phyloP scores from a whole-genome alignment of 1,139 yeast species.

The Suhomyces maxii region DNA sequence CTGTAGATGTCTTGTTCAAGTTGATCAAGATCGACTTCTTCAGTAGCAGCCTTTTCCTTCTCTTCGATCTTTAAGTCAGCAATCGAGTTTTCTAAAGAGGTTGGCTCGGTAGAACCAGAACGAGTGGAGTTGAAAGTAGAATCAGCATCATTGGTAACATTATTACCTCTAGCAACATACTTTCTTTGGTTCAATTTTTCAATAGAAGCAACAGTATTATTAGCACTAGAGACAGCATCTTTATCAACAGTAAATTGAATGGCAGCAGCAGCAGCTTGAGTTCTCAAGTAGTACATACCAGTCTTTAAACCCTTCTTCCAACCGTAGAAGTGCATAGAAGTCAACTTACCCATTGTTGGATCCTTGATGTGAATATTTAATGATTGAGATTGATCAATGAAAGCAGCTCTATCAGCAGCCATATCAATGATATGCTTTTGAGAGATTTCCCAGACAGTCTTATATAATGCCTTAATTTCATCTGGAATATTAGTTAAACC shows the following conservation, averaged over 20 bases:
- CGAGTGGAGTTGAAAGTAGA: conserved; percentile 22
- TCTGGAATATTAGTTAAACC: conserved; percentile 72
- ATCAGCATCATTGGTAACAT: conserved; percentile 32
- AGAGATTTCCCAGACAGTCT: conserved; percentile 96
- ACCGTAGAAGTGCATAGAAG: conserved; percentile 97
- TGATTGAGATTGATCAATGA: conserved; percentile 92
- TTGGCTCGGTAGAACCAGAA: conserved; percentile 48
- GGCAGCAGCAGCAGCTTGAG: conserved; percentile 64
- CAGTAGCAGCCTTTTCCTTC: conserved; percentile 13
- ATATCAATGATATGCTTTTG: conserved; percentile 86
- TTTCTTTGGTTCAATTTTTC: conserved; percentile 57
- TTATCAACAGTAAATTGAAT: conserved; percentile 60
- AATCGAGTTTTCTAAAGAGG: conserved; percentile 49
- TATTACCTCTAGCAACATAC: conserved; percentile 39
- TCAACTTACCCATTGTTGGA: conserved; percentile 90
- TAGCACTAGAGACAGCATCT: conserved; percentile 24
- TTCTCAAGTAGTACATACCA: conserved; percentile 95
- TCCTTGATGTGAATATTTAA: conserved; percentile 81
- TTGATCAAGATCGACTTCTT: conserved; percentile 18
- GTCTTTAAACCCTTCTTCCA: conserved; percentile 97
- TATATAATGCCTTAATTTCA: conserved; percentile 75
- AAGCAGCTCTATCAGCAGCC: conserved; percentile 95
- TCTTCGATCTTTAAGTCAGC: conserved; percentile 42
- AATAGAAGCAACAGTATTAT: conserved; percentile 43
- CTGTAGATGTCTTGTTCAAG: conserved; percentile 73